Conservation (phyloP, 495 filamentous ascomycete species). For the Schizothecium vesticola region DNA sequence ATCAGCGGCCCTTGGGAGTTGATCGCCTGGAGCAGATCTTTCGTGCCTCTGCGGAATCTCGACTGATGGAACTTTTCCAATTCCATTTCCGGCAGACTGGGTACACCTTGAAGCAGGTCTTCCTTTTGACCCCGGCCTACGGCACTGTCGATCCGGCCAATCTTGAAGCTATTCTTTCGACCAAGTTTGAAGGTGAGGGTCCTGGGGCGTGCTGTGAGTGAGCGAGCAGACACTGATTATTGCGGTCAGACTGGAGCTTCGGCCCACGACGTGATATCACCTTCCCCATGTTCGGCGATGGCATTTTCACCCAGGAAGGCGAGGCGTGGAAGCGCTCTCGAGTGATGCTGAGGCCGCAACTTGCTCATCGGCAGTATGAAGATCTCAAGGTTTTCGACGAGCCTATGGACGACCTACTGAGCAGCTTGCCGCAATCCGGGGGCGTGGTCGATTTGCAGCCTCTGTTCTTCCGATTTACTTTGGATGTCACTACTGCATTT, state of each 20-base stretch:
- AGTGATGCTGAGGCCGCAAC: constrained; percentile 5
- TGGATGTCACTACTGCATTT: constrained; percentile 8
- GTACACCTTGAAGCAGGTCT: constrained; percentile 2
- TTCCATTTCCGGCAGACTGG: constrained; percentile 6
- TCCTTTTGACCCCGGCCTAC: constrained; percentile 4
- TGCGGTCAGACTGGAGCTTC: constrained; percentile 1
- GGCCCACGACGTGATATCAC: constrained; percentile 1
- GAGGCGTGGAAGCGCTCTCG: constrained; percentile 5
- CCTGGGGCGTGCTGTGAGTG: not conserved
- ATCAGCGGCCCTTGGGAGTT: constrained; percentile 5
- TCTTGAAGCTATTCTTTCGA: constrained; percentile 3
- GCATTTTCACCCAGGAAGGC: constrained; percentile 7
- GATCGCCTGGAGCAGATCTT: constrained; percentile 7
- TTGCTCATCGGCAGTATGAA: constrained; percentile 3
- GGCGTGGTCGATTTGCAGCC: constrained; percentile 1
- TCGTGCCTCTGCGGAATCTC: constrained; percentile 5
- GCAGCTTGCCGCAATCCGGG: constrained; percentile 1
- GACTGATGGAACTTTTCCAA: constrained; percentile 5
- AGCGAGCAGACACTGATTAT: not conserved
- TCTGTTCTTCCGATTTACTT: constrained; percentile 3
- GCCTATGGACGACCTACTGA: not conserved
- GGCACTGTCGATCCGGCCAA: constrained; percentile 5
- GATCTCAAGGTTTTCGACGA: not conserved
- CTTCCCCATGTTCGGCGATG: constrained; percentile 5
- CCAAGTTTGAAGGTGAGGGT: constrained; percentile 3